phyloP scores from a whole-genome alignment of 177 flowering plant genomes.

The Telopea speciosissima region DNA sequence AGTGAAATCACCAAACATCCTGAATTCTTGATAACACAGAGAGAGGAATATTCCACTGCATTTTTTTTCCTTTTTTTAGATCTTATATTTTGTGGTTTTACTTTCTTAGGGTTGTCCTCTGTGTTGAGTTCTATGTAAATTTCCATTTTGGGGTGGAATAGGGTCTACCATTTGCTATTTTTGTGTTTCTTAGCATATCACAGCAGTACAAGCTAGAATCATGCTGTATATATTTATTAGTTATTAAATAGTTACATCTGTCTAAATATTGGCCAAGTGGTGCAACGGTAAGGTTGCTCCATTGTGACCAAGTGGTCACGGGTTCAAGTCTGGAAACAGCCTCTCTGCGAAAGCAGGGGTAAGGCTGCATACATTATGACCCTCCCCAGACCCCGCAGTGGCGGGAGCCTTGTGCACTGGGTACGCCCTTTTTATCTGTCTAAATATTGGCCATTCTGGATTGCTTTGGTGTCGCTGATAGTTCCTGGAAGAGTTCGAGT shows the following conservation, averaged over 20 bases:
- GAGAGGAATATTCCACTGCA: no score
- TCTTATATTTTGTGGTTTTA: not conserved
- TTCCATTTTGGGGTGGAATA: not conserved
- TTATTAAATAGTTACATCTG: not conserved
- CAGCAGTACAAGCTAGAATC: not conserved
- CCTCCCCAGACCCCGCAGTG: no score
- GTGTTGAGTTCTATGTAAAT: not conserved
- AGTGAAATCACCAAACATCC: no score
- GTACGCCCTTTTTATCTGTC: no score
- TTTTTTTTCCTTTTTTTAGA: no score
- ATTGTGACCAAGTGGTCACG: no score
- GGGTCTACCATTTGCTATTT: not conserved
- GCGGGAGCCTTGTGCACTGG: no score
- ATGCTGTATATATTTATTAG: not conserved
- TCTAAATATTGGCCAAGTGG: not conserved
- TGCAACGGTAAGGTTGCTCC: no score
- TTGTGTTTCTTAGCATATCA: not conserved
- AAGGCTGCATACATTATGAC: no score
- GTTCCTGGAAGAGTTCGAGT: slow-evolving; percentile 74
- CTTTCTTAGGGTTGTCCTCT: not conserved
- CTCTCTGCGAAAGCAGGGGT: no score
- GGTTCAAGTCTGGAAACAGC: no score
- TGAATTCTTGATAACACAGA: no score
- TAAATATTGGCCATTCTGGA: not conserved
- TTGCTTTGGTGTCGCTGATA: slow-evolving; percentile 13